Evolutionary conservation across 2,329 filamentous ascomycete genomes (phyloP).

Genomic region (Arachnomyces sp.): DNA sequence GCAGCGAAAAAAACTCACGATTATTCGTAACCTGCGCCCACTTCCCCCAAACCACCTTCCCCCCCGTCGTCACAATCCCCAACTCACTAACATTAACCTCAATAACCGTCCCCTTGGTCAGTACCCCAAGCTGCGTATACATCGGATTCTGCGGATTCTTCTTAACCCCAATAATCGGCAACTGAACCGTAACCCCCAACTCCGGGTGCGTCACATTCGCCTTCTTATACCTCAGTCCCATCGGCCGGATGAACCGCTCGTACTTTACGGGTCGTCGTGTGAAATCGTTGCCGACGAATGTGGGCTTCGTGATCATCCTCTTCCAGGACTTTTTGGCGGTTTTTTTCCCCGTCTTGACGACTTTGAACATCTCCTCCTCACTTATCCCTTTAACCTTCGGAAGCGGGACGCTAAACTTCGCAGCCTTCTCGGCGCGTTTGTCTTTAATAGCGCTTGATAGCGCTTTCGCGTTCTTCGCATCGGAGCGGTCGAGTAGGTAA

Average conservation of each 20-base stretch:
- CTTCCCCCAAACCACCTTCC: constrained; percentile 89
- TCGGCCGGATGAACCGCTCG: constrained; percentile 64
- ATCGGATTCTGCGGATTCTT: constrained; percentile 84
- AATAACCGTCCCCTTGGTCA: constrained; percentile 76
- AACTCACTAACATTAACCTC: constrained; percentile 93
- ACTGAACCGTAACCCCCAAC: constrained; percentile 77
- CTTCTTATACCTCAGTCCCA: constrained; percentile 74
- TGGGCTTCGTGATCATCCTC: constrained; percentile 65
- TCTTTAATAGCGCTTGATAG: constrained; percentile 87
- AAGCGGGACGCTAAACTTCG: constrained; percentile 83
- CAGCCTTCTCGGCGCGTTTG: constrained; percentile 87
- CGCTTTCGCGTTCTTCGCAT: constrained; percentile 63
- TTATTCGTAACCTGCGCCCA: constrained; percentile 61
- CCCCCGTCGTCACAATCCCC: constrained; percentile 80
- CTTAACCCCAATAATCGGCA: constrained; percentile 71
- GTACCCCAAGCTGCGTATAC: constrained; percentile 85
- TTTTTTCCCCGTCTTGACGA: constrained; percentile 94
- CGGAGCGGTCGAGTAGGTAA: constrained; percentile 83
- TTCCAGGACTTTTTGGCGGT: constrained; percentile 71
- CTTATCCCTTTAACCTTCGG: constrained; percentile 90
- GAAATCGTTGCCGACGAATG: constrained; percentile 87
- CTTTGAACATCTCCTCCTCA: constrained; percentile 97
- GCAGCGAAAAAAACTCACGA: constrained; percentile 10
- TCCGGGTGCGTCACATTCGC: constrained; percentile 69
- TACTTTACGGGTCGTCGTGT: constrained; percentile 78